phyloP scores from a whole-genome alignment of 2,329 filamentous ascomycete genomes.

The Erysiphe neolycopersici region DNA sequence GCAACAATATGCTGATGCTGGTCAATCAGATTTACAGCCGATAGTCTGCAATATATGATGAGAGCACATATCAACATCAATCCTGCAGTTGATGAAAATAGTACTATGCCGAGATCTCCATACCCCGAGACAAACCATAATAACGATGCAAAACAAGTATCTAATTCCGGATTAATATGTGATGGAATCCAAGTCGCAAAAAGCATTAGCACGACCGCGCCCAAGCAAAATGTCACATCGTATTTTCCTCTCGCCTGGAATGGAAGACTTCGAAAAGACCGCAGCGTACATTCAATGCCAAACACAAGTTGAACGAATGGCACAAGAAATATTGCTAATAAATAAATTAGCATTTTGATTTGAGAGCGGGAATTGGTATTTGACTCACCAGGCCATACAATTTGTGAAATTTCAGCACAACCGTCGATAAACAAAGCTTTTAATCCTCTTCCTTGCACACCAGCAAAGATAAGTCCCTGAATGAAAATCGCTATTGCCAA shows the following conservation, averaged over 20 bases:
- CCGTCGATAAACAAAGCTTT: constrained; percentile 22
- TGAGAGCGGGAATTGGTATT: background rate
- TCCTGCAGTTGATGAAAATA: constrained; percentile 24
- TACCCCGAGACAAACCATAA: constrained; percentile 40
- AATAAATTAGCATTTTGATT: constrained; percentile 8
- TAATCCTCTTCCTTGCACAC: constrained; percentile 28
- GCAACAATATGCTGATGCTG: constrained; percentile 32
- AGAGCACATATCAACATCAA: constrained; percentile 23
- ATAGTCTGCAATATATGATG: constrained; percentile 29
- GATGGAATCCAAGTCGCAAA: constrained; percentile 32
- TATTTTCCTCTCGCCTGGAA: constrained; percentile 33
- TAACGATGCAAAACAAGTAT: constrained; percentile 38
- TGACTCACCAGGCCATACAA: constrained; percentile 30
- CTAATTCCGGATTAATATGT: constrained; percentile 24
- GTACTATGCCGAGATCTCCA: constrained; percentile 26
- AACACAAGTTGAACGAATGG: constrained; percentile 41
- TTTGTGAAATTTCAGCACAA: constrained; percentile 26
- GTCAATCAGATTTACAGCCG: constrained; percentile 26
- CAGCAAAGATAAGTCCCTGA: constrained; percentile 30
- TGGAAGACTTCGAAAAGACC: constrained; percentile 25
- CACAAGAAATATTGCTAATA: constrained; percentile 41
- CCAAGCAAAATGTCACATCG: constrained; percentile 29
- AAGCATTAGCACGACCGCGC: constrained; percentile 21
- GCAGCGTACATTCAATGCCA: constrained; percentile 29
- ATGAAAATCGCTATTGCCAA: constrained; percentile 28